These are phyloP conservation scores for Lodderomyces pseudojiufengensis DNA, from an alignment of 1,139 yeast genomes.

Conservation along the genomic window DNA sequence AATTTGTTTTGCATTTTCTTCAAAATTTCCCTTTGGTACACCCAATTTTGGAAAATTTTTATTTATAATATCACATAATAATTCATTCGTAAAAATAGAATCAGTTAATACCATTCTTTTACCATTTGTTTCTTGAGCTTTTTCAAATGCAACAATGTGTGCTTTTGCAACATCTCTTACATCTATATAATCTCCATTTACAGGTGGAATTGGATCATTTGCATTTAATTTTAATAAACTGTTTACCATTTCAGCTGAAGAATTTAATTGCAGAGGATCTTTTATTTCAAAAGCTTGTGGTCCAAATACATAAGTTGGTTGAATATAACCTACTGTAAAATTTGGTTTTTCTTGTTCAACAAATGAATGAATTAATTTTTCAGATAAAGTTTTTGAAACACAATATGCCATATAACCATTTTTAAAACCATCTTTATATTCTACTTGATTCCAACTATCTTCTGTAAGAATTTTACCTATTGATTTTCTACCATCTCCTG, in stretches of 20 bases:
- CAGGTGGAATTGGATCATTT: constrained; percentile 14
- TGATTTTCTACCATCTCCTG: constrained; percentile 8
- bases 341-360: constrained; percentile 33
- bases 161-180: constrained; percentile 41
- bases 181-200: constrained; percentile 27
- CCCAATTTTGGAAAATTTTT: constrained; percentile 15
- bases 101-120: constrained; percentile 28
- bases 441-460: constrained; percentile 35
- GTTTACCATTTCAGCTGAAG: constrained; percentile 17
- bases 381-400: constrained; percentile 54
- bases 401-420: constrained; percentile 35
- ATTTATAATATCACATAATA: constrained; percentile 22
- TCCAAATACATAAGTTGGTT: constrained; percentile 49
- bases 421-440: constrained; percentile 27
- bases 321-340: constrained; percentile 38
- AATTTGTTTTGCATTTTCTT: constrained; percentile 2
- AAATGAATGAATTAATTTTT: constrained; percentile 45
- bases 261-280: constrained; percentile 13
- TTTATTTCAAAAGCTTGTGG: constrained; percentile 25
- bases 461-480: constrained; percentile 21
- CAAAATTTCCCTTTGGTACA: constrained; percentile 12
- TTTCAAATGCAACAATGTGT: constrained; percentile 32
- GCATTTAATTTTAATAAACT: constrained; percentile 17
- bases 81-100: constrained; percentile 22
- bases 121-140: constrained; percentile 16